Conservation (phyloP, 2,329 filamentous ascomycete genomes). For the Cladosporium austrohemisphaericum region DNA sequence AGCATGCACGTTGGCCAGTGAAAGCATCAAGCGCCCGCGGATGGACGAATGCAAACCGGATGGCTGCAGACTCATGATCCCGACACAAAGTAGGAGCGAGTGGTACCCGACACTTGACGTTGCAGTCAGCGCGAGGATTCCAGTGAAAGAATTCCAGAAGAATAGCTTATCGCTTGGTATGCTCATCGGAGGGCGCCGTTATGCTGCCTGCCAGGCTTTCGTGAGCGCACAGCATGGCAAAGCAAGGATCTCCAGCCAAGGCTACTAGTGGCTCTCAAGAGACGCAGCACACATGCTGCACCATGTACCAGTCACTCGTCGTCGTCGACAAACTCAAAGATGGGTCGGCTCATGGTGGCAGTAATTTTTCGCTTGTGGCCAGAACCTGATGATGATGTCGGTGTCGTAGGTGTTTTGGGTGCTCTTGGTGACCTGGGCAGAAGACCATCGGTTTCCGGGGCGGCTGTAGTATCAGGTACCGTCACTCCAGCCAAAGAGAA, state of each 20-base stretch:
- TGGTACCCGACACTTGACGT: too few relatives aligned
- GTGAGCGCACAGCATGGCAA: neutral
- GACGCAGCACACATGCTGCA: neutral
- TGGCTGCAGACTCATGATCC: too few relatives aligned
- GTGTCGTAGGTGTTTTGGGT: neutral
- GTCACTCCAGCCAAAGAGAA: constrained; percentile 39
- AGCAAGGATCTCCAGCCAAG: neutral
- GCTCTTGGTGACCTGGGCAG: too few relatives aligned
- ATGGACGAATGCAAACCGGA: too few relatives aligned
- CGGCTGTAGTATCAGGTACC: constrained; percentile 15
- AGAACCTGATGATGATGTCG: neutral
- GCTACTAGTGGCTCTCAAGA: neutral
- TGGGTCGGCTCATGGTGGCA: constrained; percentile 11
- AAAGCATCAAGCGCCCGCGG: too few relatives aligned
- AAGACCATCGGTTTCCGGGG: neutral
- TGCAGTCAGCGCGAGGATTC: too few relatives aligned
- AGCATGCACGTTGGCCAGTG: too few relatives aligned
- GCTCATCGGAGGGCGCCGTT: too few relatives aligned
- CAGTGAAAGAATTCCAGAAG: too few relatives aligned
- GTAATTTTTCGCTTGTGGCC: constrained; percentile 11
- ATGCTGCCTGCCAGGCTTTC: too few relatives aligned
- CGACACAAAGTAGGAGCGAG: too few relatives aligned
- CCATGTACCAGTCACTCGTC: constrained; percentile 2
- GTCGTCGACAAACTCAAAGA: constrained; percentile 11
- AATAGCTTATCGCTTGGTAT: too few relatives aligned